Evolutionary conservation across 1,139 yeast genomes (phyloP).

Genomic region (Taiozyma sp.): DNA sequence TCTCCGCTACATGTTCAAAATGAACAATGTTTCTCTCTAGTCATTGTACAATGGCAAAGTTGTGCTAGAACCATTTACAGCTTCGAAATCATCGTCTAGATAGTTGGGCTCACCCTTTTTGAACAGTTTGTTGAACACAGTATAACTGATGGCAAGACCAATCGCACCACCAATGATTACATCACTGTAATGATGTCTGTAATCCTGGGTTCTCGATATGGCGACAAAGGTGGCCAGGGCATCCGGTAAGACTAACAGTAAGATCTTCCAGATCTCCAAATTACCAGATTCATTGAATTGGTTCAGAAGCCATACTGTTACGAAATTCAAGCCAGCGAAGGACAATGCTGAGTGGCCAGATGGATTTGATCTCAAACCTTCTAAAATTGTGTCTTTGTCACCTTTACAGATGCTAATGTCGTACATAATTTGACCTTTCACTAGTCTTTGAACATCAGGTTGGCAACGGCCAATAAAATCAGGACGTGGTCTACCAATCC

Average conservation of each 20-base stretch:
- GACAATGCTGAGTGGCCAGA: constrained; percentile 76
- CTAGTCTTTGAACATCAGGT: constrained; percentile 35
- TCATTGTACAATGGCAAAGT: not conserved
- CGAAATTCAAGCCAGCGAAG: constrained; percentile 61
- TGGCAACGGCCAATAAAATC: constrained; percentile 72
- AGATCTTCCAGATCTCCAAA: constrained; percentile 32
- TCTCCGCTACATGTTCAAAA: not conserved
- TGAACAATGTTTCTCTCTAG: not conserved
- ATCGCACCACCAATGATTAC: constrained; percentile 52
- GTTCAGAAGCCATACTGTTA: constrained; percentile 59
- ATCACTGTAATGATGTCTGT: constrained; percentile 73
- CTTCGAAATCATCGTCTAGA: constrained; percentile 3
- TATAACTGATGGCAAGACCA: constrained; percentile 45
- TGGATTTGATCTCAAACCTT: constrained; percentile 79
- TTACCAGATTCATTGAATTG: constrained; percentile 36
- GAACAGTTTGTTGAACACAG: constrained; percentile 43
- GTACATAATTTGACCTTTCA: constrained; percentile 35
- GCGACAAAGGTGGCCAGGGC: constrained; percentile 49
- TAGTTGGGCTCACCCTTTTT: constrained; percentile 15
- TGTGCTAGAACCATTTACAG: not conserved
- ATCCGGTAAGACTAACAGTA: constrained; percentile 30
- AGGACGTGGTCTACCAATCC: constrained; percentile 82
- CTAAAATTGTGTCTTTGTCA: constrained; percentile 34
- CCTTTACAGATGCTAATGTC: constrained; percentile 53
- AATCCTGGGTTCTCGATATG: constrained; percentile 63